Evolutionary conservation across 495 filamentous ascomycete genomes (phyloP), one percentile per base, ranked within the genome.

Genomic region (Aspergillus affinis): DNA sequence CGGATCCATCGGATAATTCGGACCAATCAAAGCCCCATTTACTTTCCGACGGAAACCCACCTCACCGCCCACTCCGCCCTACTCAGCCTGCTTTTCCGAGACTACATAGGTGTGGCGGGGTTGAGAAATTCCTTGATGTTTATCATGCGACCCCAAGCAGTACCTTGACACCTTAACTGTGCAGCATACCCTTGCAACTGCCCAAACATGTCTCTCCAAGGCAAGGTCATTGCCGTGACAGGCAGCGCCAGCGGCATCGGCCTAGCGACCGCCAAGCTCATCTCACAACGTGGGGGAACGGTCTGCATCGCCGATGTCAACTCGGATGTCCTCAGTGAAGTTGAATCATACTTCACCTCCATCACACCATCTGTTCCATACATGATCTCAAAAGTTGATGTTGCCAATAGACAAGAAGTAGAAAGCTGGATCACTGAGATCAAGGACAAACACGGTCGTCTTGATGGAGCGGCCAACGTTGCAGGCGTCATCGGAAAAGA

Each of bases 241-340:
- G 48, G 48, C 48, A 18, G 18, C n/a, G 48, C 48, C 5, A 21
- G 18, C n/a, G 48, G 48, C n/a, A 51, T 51, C 18, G 48, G 48
- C 48, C 48, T 51, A 13, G 48, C 48, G 6, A 51, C 48, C 3
- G 48, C 48, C 48, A 20, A 26, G n/a, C 48, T 51, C 6, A 20
- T 51, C 48, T 20, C 48, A 51, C 4, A 20, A 6, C 48, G 48
- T 4, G 48, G 48, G 4, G 48, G 18, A 51, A 51, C 48, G 2
- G 21, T 51, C 48, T 51, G 18, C 48, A 20, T 51, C 48, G 48
- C 48, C 6, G 48, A 51, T 26, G 21, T 51, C 6, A 51, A 51
- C 48, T 6, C n/a, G 4, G 21, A 20, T 21, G 48, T 13, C 5
- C 18, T 51, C 48, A 3, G 21, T 21, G 48, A 51, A 51, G 48